These are phyloP conservation scores for Lachnellula subtilissima DNA, from an alignment of 2,329 filamentous ascomycete species.

Conservation along the genomic window DNA sequence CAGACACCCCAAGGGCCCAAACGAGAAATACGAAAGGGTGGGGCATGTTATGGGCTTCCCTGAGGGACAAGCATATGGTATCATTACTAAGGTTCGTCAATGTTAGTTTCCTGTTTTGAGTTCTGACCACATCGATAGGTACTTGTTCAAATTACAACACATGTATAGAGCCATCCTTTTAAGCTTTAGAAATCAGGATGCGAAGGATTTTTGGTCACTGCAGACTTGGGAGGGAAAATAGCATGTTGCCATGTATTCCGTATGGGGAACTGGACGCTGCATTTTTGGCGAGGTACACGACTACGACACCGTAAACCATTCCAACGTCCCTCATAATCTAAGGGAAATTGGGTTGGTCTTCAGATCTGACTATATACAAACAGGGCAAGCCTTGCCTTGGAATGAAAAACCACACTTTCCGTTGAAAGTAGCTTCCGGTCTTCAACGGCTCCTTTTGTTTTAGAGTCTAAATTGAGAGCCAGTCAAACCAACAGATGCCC, in stretches of 20 bases:
- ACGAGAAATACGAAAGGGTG: too few relatives aligned
- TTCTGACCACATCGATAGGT: conserved; percentile 7
- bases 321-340: neutral
- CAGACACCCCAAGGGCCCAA: neutral
- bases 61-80: too few relatives aligned
- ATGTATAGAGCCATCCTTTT: neutral
- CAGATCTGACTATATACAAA: neutral
- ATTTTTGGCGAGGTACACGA: neutral
- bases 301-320: neutral
- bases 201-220: neutral
- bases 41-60: neutral
- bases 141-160: too few relatives aligned
- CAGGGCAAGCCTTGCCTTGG: conserved; percentile 2
- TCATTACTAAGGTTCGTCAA: neutral
- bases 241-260: neutral
- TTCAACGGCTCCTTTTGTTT: conserved; percentile 6
- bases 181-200: neutral
- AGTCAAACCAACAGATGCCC: conserved; percentile 7
- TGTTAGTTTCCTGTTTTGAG: conserved; percentile 8
- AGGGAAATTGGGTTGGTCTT: neutral
- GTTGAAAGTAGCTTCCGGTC: conserved; percentile 2
- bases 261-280: neutral
- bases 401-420: conserved; percentile 4
- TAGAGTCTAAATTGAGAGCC: conserved; percentile 7
- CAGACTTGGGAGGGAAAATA: neutral